Evolutionary conservation across 371 early-diverging fungal species (phyloP).

Genomic region (Thermomucor indicae-seudaticae): DNA sequence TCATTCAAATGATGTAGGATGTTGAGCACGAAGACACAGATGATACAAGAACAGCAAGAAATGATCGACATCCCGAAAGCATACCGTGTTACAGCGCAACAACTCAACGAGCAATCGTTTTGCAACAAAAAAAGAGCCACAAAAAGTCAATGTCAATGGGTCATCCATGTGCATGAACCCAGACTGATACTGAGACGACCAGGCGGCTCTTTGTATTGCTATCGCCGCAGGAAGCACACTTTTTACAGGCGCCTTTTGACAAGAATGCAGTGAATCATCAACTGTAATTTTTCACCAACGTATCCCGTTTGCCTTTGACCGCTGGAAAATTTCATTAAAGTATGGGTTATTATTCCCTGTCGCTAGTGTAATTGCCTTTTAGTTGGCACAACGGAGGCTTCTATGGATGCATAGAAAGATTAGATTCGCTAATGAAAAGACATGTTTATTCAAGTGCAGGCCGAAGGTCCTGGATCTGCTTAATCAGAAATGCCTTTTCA

Average conservation of each 20-base stretch:
- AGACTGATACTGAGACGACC: background rate
- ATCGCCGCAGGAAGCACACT: background rate
- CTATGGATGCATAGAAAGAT: background rate
- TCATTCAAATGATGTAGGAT: too few relatives aligned
- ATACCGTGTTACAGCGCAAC: background rate
- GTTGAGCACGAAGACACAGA: too few relatives aligned
- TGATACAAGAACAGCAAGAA: too few relatives aligned
- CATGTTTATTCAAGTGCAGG: conserved; percentile 32
- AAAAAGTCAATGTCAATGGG: background rate
- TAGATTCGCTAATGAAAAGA: background rate
- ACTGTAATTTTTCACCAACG: background rate
- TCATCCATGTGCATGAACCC: background rate
- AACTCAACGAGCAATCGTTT: background rate
- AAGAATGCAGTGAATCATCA: background rate
- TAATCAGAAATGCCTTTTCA: conserved; percentile 94
- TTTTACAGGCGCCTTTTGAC: background rate
- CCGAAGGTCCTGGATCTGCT: conserved; percentile 74
- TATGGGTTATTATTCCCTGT: background rate
- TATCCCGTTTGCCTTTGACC: background rate
- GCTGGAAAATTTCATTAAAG: background rate
- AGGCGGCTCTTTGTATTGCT: background rate
- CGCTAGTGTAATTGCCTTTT: background rate
- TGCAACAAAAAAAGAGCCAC: background rate
- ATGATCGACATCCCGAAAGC: background rate
- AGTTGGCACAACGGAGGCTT: background rate